Evolutionary conservation across 2,329 filamentous ascomycete species (phyloP), one percentile per base, ranked within the genome.

Genomic region (Fusarium tanahbumbuense): DNA sequence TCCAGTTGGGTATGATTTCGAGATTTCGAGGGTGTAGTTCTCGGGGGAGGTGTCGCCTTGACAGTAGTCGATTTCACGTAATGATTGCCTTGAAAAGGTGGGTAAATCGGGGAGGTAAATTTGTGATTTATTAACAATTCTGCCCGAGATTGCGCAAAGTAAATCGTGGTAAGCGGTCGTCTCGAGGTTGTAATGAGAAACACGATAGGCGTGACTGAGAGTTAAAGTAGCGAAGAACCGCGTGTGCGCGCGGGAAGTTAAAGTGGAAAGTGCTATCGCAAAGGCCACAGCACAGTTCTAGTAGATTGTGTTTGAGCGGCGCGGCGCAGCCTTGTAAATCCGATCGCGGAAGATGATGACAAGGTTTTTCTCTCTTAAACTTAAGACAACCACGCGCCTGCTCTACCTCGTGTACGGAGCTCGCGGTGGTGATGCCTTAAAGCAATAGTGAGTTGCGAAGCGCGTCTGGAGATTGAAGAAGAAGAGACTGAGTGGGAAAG

Each of bases 401-500:
- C 68, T 54, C 62, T 66, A 55, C n/a, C 52, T 63, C 52, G 48
- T 53, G 52, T 71, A 61, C 69, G 53, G 56, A 60, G 68, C 56
- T 65, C 53, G 53, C 53, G 57, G 49, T 50, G 54, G 64, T 48
- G 55, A 66, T 69, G 60, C 46, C 55, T 71, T 30, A 52, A 58
- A 62, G 60, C 52, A 66, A 56, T 54, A 27, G 20, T 59, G 52
- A 55, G 42, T 57, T 46, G 45, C 41, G 53, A 56, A 61, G 68
- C 68, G 68, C 68, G 68, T 69, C 56, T 44, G 41, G 23, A 42
- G 50, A 30, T 47, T 22, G 48, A 47, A 52, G 67, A 32, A 59
- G 55, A 66, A 64, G 46, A 60, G 56, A 41, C 40, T 59, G 48
- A 18, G 47, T 18, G 44, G 64, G 34, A 49, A 50, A 34, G 28